phyloP scores from a whole-genome alignment of 2,329 filamentous ascomycete genomes.

The Penicillium occitanis region DNA sequence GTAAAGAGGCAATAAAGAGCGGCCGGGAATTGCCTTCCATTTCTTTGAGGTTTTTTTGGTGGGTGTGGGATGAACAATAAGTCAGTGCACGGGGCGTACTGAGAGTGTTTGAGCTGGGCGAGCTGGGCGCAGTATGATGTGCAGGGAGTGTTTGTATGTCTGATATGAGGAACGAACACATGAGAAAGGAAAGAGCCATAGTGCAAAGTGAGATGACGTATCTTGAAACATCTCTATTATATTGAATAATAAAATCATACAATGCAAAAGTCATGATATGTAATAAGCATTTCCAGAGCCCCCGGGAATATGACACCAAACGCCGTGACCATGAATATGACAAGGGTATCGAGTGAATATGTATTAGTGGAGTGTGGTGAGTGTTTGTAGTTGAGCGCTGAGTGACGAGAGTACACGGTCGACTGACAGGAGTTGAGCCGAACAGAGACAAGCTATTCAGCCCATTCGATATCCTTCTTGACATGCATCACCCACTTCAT shows the following conservation, averaged over 20 bases:
- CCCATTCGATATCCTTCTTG: conserved; percentile 35
- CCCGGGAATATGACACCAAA: conserved; percentile 6
- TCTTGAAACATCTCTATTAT: neutral
- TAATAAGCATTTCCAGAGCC: neutral
- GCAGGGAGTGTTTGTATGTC: neutral
- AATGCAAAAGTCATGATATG: conserved; percentile 3
- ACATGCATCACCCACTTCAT: conserved; percentile 53
- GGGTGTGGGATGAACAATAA: neutral
- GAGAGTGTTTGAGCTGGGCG: neutral
- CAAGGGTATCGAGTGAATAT: conserved; percentile 17
- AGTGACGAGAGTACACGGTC: neutral
- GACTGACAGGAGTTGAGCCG: neutral
- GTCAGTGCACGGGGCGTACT: neutral
- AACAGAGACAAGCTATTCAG: conserved; percentile 25
- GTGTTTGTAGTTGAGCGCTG: neutral
- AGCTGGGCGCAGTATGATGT: neutral
- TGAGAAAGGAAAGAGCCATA: neutral
- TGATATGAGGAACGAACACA: neutral
- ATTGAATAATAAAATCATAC: neutral
- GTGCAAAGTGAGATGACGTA: neutral
- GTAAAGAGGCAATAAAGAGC: neutral
- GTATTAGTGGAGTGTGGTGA: neutral
- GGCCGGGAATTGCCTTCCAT: neutral
- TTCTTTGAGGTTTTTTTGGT: neutral
- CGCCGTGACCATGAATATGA: conserved; percentile 9